These are phyloP conservation scores for Saccharomyces hybrid DNA, from an alignment of 1,139 yeast species.

Conservation along the genomic window DNA sequence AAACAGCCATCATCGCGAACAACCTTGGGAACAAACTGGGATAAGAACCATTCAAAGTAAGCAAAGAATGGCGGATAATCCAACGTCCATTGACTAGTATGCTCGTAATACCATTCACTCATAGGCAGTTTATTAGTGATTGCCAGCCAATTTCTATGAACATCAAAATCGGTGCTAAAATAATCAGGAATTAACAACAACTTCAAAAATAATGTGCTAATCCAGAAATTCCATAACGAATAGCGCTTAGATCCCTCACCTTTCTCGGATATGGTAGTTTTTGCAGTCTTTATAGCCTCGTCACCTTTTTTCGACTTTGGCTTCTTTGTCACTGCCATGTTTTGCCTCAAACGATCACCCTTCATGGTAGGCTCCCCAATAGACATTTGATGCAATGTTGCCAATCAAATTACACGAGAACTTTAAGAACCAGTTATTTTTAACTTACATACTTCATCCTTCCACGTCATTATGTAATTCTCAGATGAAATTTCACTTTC, in stretches of 20 bases:
- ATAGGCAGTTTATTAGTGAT: conserved; percentile 76
- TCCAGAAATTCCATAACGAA: conserved; percentile 57
- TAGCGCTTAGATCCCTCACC: conserved; percentile 28
- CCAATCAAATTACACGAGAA: not conserved
- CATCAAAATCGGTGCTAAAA: conserved; percentile 78
- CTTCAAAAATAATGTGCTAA: conserved; percentile 52
- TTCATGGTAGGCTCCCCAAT: not conserved
- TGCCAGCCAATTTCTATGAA: conserved; percentile 94
- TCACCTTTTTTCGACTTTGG: conserved; percentile 3
- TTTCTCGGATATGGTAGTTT: not conserved
- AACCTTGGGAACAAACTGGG: conserved; percentile 58
- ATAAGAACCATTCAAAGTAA: conserved; percentile 75
- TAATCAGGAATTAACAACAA: conserved; percentile 36
- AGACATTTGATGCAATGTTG: not conserved
- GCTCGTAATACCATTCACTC: conserved; percentile 72
- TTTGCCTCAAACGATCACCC: not conserved
- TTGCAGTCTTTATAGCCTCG: not conserved
- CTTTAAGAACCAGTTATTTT: not conserved
- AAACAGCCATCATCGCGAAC: conserved; percentile 74
- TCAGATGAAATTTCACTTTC: not conserved
- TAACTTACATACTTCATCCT: not conserved
- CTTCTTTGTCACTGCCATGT: not conserved
- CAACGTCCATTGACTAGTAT: conserved; percentile 87
- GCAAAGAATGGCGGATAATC: conserved; percentile 98
- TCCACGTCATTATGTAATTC: not conserved